These are phyloP conservation scores for Fusarium tricinctum DNA, from an alignment of 2,329 filamentous ascomycete genomes.

Conservation along the genomic window DNA sequence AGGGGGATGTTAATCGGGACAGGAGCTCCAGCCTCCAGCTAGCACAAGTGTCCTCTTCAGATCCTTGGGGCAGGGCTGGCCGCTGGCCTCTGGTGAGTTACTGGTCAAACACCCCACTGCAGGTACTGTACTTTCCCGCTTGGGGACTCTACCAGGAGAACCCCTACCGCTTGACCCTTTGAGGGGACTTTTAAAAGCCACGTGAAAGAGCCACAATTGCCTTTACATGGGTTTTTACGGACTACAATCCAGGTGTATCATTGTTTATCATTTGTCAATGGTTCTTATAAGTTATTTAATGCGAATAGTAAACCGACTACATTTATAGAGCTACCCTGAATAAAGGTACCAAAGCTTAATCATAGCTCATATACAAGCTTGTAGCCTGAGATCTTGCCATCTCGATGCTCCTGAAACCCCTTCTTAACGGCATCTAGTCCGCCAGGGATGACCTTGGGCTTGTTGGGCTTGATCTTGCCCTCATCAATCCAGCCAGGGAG, in stretches of 20 bases:
- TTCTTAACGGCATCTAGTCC: constrained; percentile 53
- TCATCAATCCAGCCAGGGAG: constrained; percentile 53
- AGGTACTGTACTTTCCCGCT: constrained; percentile 38
- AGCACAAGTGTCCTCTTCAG: constrained; percentile 52
- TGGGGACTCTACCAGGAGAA: background rate
- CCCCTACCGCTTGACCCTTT: constrained; percentile 26
- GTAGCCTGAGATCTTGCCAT: constrained; percentile 56
- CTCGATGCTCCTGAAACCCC: constrained; percentile 56
- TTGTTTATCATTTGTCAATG: background rate
- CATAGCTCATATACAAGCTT: constrained; percentile 57
- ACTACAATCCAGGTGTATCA: background rate
- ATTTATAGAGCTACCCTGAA: background rate
- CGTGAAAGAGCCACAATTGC: constrained; percentile 19
- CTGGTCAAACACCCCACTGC: constrained; percentile 42
- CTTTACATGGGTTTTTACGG: background rate
- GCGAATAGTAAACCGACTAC: background rate
- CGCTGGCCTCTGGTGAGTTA: too few species aligned
- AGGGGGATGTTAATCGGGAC: constrained; percentile 39
- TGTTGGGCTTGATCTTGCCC: constrained; percentile 55
- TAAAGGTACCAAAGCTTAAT: background rate
- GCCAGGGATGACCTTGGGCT: constrained; percentile 46
- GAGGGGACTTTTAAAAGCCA: constrained; percentile 7
- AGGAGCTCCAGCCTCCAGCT: constrained; percentile 39
- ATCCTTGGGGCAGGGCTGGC: background rate
- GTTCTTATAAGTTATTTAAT: background rate